Conservation (phyloP, 1,284 basidiomycete species). For the Agaricales sp. region DNA sequence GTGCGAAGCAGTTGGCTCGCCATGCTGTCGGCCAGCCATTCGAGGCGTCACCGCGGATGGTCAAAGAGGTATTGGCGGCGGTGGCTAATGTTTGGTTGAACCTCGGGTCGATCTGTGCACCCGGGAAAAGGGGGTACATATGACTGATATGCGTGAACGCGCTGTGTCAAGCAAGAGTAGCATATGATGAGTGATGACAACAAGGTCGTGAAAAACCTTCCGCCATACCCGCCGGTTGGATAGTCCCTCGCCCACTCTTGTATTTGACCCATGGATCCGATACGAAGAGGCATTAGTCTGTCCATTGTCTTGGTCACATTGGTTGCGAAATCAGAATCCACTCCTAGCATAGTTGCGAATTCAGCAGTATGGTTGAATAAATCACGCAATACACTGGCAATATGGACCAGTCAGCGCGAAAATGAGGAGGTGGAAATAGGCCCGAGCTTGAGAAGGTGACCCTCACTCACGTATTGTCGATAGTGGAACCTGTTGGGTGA, state of each 20-base stretch:
- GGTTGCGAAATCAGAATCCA: slow-evolving; percentile 10
- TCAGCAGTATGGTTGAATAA: slow-evolving; percentile 12
- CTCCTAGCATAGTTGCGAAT: slow-evolving; percentile 10
- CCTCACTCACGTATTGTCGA: slow-evolving; percentile 13
- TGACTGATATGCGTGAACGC: slow-evolving; percentile 2
- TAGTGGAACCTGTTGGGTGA: slow-evolving; percentile 10
- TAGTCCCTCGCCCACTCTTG: slow-evolving; percentile 12
- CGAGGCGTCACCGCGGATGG: slow-evolving; percentile 11
- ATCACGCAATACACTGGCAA: slow-evolving; percentile 10
- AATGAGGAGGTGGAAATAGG: neutral
- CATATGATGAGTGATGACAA: neutral
- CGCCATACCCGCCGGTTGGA: slow-evolving; percentile 9
- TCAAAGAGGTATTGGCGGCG: slow-evolving; percentile 11
- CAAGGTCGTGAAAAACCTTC: neutral
- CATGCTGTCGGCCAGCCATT: slow-evolving; percentile 14
- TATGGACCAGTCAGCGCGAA: neutral
- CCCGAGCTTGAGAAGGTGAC: no score
- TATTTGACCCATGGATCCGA: slow-evolving; percentile 12
- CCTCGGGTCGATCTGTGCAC: slow-evolving; percentile 12
- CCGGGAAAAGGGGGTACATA: slow-evolving; percentile 10
- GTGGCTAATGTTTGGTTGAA: slow-evolving; percentile 11
- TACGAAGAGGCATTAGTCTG: slow-evolving; percentile 11
- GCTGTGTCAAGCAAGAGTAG: neutral
- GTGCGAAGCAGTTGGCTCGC: slow-evolving; percentile 10
- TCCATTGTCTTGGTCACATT: slow-evolving; percentile 10